Evolutionary conservation across 2,329 filamentous ascomycete species (phyloP), one percentile per base, ranked within the genome.

Genomic region (Pseudopithomyces chartarum): DNA sequence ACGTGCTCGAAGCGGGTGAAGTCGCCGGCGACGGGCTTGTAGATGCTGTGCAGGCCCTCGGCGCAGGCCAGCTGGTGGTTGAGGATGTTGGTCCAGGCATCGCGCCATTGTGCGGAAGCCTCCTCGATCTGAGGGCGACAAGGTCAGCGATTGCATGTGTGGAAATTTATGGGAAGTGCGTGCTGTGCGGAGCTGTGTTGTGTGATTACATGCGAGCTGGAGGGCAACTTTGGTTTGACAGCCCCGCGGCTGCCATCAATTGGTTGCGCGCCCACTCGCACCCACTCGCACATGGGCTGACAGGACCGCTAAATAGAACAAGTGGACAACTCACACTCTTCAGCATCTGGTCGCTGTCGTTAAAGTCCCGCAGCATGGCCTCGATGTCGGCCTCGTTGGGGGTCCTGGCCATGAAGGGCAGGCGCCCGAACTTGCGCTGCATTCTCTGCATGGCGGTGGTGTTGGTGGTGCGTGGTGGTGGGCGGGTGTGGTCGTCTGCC

Each of bases 381-480:
- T 88, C 87, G 44, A 94, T 87, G 70, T 91, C 89, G 62, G 88
- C 88, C 71, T 91, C 89, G 75, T 95, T 89, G 55, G 88, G 90
- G 22, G 87, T 86, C 59, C 87, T 84, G 69, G 85, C 86, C 77
- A 87, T 83, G 70, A 93, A 85, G 75, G 50, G 50, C 40, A 52
- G 50, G 12, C 85, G 88, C 59, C 89, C 90, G 64, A 93, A 88
- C 69, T 88, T 86, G 61, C 90, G 82, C 71, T 92, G 87, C 77
- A 95, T 84, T 43, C 85, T 85, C 74, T 90, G 86, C 87, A 90
- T 90, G 44, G 66, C 83, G 67, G 63, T 49, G 52, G 59, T 44
- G 44, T n/a, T n/a, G n/a, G n/a, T n/a, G n/a, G n/a, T n/a, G n/a
- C n/a, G n/a, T n/a, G n/a, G n/a, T n/a, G n/a, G n/a, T n/a, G n/a